Conservation (phyloP, 176 grass and related monocot species). For the Olyra latifolia region DNA sequence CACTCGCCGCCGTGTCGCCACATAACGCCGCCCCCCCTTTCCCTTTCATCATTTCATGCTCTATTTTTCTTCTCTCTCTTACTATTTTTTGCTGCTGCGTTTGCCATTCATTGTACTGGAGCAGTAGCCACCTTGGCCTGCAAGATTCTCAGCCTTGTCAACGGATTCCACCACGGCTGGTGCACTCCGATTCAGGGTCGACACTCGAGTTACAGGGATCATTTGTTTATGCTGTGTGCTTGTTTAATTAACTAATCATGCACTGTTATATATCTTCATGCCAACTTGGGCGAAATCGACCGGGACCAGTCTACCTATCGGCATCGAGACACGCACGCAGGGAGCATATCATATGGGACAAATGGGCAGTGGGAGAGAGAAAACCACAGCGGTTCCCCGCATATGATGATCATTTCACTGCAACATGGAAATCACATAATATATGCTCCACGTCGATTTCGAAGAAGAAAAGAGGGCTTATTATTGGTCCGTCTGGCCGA, state of each 20-base stretch:
- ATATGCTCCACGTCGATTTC: not conserved
- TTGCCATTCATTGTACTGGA: not conserved
- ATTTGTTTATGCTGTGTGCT: not conserved
- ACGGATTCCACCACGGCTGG: not conserved
- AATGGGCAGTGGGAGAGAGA: not conserved
- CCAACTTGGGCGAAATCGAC: not conserved
- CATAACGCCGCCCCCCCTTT: not conserved
- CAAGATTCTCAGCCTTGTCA: not conserved
- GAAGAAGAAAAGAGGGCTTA: not conserved
- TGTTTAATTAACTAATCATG: too few relatives aligned
- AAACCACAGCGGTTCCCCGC: not conserved
- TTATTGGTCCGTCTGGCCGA: not conserved
- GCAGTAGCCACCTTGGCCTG: not conserved
- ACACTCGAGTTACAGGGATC: not conserved
- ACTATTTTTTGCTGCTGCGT: not conserved
- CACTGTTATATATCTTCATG: not conserved
- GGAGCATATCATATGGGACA: too few relatives aligned
- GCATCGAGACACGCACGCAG: not conserved
- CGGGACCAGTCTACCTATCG: not conserved
- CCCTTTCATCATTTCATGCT: not conserved
- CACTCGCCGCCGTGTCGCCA: constrained; percentile 13
- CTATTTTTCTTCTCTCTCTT: too few relatives aligned
- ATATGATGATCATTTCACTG: not conserved
- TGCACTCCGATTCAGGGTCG: constrained; percentile 15
- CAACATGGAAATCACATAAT: not conserved